Evolutionary conservation across 371 early-diverging fungal species (phyloP), one percentile per base, ranked within the genome.

Genomic region (Mortierella sp.): DNA sequence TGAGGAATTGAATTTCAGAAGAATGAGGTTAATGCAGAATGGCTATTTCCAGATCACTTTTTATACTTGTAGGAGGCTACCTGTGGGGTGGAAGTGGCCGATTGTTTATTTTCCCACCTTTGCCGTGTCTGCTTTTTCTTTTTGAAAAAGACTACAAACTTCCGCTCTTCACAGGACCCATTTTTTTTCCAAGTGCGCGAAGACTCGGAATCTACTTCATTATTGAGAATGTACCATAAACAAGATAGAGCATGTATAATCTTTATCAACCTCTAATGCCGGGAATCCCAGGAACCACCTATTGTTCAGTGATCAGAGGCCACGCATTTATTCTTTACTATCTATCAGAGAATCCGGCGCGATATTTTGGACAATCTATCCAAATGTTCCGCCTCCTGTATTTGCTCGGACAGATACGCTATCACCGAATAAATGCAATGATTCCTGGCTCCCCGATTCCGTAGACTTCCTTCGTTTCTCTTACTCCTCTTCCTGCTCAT

Each of bases 71-170:
- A 38, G 38, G 0, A 9, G 11, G 2, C 33, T 59, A 15, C 13
- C 10, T 36, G 36, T 36, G 36, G 36, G 36, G 36, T 36, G 36
- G 36, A 36, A 36, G 7, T 3, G 7, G 5, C 40, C 59, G 16
- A 38, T 21, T 59, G 59, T 40, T 40, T 40, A n/a, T 59, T 59
- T 59, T 59, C 59, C 58, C 40, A 33, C 10, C 38, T 36, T 33
- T 57, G 57, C 57, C 16, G 57, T 57, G 57, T 19, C 57, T 57
- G 57, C 57, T 57, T 57, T 57, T 57, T 57, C 28, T 53, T 53
- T 19, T 28, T 28, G 28, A 28, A 28, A 28, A 28, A 28, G 28
- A 28, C 28, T 28, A 28, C 2, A 1, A 28, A 28, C 58, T 28
- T 58, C 33, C 58, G 58, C 33, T 58, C n/a, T 13, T 7, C 0